Evolutionary conservation across 495 filamentous ascomycete species (phyloP).

Genomic region (Hyaloscypha finlandica): DNA sequence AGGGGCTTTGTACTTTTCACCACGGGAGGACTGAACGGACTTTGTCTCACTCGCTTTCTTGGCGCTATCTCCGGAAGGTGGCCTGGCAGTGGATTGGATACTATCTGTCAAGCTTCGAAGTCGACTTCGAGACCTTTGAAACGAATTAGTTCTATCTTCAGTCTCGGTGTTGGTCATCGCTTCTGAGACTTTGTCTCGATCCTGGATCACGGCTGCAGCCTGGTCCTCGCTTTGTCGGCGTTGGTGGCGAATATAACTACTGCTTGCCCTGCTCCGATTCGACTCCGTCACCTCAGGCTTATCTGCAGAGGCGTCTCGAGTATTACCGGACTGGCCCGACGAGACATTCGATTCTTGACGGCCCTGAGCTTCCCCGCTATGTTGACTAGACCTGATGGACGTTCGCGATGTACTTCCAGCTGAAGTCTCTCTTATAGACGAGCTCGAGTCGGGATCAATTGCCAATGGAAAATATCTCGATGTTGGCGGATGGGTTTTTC

Average conservation of each 20-base stretch:
- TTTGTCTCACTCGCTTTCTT: not conserved
- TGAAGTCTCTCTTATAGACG: constrained; percentile 12
- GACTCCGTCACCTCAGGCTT: not conserved
- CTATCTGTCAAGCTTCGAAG: not conserved
- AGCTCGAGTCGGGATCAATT: not conserved
- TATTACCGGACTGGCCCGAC: not conserved
- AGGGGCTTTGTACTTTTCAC: not conserved
- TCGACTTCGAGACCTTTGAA: constrained; percentile 4
- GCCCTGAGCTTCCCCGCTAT: not conserved
- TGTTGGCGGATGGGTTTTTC: constrained; percentile 11
- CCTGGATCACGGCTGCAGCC: not conserved
- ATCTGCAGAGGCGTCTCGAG: not conserved
- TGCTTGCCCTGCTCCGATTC: not conserved
- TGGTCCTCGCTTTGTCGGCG: constrained; percentile 17
- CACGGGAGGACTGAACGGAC: not conserved
- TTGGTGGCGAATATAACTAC: constrained; percentile 6
- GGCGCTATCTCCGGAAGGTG: constrained; percentile 1
- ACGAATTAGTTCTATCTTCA: not conserved
- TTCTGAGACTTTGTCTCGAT: not conserved
- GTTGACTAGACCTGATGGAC: constrained; percentile 1
- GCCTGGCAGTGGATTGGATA: not conserved
- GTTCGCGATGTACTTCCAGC: constrained; percentile 9
- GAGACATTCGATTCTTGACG: not conserved
- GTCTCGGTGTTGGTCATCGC: not conserved
- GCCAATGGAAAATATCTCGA: constrained; percentile 17